phyloP scores from a whole-genome alignment of 2,329 filamentous ascomycete genomes.

The Fusarium virguliforme region DNA sequence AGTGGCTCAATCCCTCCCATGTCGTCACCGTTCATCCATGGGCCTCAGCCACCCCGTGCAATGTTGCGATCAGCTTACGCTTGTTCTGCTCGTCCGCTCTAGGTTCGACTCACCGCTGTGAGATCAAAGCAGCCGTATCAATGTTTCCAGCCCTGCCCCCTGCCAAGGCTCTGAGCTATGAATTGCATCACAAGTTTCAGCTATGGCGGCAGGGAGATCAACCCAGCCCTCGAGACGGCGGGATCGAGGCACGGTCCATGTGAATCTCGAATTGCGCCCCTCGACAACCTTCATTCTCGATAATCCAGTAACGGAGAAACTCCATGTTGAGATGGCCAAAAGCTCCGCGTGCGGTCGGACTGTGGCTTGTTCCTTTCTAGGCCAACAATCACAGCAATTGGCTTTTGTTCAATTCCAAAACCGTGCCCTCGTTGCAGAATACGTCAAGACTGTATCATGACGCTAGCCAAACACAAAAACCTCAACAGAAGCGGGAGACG shows the following conservation, averaged over 20 bases:
- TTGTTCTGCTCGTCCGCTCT: constrained; percentile 8
- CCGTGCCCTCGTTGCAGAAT: constrained; percentile 17
- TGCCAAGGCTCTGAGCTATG: constrained; percentile 45
- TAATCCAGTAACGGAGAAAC: constrained; percentile 20
- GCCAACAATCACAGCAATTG: constrained; percentile 23
- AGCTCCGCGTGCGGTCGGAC: constrained; percentile 30
- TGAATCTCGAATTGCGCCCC: constrained; percentile 16
- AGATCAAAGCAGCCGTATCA: constrained; percentile 8
- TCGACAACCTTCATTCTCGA: constrained; percentile 7
- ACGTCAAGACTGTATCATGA: constrained; percentile 32
- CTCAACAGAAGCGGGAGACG: constrained; percentile 20
- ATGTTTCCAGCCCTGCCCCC: constrained; percentile 41
- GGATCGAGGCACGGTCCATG: constrained; percentile 14
- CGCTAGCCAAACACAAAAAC: constrained; percentile 27
- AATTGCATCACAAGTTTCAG: constrained; percentile 43
- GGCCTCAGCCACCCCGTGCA: constrained; percentile 20
- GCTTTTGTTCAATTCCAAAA: constrained; percentile 5
- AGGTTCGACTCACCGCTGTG: constrained; percentile 21
- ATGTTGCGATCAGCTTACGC: neutral
- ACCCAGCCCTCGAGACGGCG: constrained; percentile 10
- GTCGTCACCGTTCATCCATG: constrained; percentile 45
- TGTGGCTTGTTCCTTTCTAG: constrained; percentile 35
- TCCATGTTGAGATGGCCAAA: constrained; percentile 12
- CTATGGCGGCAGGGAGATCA: constrained; percentile 27
- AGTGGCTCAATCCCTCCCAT: constrained; percentile 34